Evolutionary conservation across 805 yeast genomes (phyloP).

Genomic region (Candida sithepensis): DNA sequence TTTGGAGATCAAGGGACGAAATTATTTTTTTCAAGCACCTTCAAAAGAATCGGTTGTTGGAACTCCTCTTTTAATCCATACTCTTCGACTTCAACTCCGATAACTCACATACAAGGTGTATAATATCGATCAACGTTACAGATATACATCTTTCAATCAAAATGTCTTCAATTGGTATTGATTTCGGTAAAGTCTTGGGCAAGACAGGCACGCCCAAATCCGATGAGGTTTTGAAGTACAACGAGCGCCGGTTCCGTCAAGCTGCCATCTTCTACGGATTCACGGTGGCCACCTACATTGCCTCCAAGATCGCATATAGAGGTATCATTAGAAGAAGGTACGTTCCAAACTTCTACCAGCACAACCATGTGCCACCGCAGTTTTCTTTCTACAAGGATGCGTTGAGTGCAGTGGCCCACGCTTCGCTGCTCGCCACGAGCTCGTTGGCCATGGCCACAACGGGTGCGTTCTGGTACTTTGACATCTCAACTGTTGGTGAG

Average conservation of each 20-base stretch:
- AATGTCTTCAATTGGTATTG: constrained; percentile 21
- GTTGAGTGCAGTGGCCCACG: constrained; percentile 76
- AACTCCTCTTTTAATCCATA: no score
- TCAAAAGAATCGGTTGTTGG: no score
- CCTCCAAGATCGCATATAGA: constrained; percentile 71
- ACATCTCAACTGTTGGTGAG: constrained; percentile 64
- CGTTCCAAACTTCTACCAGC: constrained; percentile 73
- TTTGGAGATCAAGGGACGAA: neutral
- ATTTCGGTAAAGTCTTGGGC: constrained; percentile 30
- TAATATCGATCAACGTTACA: neutral
- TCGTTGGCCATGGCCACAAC: constrained; percentile 68
- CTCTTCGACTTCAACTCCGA: no score
- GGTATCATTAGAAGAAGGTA: constrained; percentile 72
- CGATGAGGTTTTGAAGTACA: constrained; percentile 44
- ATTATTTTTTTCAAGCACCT: neutral
- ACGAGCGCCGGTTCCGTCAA: constrained; percentile 62
- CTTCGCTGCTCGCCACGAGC: constrained; percentile 70
- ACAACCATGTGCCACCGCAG: constrained; percentile 83
- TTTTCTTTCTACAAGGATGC: constrained; percentile 81
- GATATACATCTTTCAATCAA: neutral
- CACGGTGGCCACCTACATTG: constrained; percentile 65
- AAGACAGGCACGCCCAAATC: constrained; percentile 24
- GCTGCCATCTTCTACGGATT: constrained; percentile 70
- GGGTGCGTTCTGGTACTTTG: constrained; percentile 78
- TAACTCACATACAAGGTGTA: no score